These are phyloP conservation scores for Chimonanthus praecox DNA, from an alignment of 164 flowering plant species.

Conservation along the genomic window DNA sequence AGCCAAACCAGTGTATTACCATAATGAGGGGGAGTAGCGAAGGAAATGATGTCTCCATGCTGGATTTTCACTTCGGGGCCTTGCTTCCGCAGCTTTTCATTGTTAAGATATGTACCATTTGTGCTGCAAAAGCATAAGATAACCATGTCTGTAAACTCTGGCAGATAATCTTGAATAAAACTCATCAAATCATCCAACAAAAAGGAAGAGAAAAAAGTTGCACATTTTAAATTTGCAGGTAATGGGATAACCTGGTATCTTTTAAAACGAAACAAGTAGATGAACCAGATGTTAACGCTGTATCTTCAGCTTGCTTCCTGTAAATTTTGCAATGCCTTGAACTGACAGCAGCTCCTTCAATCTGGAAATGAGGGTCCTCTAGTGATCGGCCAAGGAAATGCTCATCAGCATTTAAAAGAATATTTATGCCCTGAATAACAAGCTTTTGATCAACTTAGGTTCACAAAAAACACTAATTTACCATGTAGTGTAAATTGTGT, in stretches of 20 bases:
- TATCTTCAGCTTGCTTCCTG: constrained; percentile 36
- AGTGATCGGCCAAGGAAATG: constrained; percentile 72
- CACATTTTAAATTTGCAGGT: neutral
- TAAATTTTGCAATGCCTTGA: constrained; percentile 71
- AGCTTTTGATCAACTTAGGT: constrained; percentile 14
- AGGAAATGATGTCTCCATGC: constrained; percentile 89
- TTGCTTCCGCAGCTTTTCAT: constrained; percentile 63
- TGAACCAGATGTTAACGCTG: constrained; percentile 20
- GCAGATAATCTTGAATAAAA: neutral
- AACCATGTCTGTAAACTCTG: constrained; percentile 5
- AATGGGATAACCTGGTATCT: constrained; percentile 66
- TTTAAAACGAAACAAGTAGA: constrained; percentile 45
- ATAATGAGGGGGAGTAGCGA: constrained; percentile 66
- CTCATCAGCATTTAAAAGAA: constrained; percentile 60
- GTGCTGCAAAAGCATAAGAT: constrained; percentile 49
- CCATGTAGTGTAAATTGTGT: neutral
- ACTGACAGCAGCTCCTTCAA: constrained; percentile 69
- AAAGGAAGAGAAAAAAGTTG: neutral
- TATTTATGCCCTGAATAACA: constrained; percentile 63
- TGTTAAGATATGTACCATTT: constrained; percentile 85
- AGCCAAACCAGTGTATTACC: constrained; percentile 26
- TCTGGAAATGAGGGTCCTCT: constrained; percentile 49
- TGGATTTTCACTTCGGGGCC: constrained; percentile 44
- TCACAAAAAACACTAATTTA: neutral
- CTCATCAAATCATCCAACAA: neutral